Evolutionary conservation across 2,329 filamentous ascomycete genomes (phyloP).

Genomic region (Verticillium klebahnii): DNA sequence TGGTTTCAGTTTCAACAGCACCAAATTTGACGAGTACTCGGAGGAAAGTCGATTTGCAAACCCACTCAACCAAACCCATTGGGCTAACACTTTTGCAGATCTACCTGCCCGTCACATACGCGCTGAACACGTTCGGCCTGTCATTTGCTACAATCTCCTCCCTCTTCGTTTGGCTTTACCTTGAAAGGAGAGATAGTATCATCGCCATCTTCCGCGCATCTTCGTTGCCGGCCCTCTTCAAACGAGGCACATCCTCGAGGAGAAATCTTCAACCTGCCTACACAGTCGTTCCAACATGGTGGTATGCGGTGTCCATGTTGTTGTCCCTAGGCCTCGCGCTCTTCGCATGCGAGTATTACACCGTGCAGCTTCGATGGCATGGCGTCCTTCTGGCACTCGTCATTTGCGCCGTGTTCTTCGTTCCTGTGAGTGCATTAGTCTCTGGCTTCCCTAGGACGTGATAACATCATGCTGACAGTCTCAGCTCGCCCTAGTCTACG

Average conservation of each 20-base stretch:
- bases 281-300: conserved; percentile 16
- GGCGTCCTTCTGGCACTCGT: conserved; percentile 21
- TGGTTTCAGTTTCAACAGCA: conserved; percentile 35
- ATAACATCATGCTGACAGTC: conserved; percentile 51
- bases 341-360: conserved; percentile 24
- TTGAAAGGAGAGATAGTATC: conserved; percentile 23
- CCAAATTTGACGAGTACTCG: conserved; percentile 47
- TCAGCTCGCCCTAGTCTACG: conserved; percentile 26
- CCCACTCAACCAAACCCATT: not conserved
- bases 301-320: conserved; percentile 16
- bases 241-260: not conserved
- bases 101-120: conserved; percentile 39
- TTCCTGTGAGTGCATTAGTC: conserved; percentile 16
- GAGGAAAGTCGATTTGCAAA: conserved; percentile 26
- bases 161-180: conserved; percentile 24
- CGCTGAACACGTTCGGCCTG: conserved; percentile 45
- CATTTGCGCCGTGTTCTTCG: conserved; percentile 21
- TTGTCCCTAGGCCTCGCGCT: conserved; percentile 20
- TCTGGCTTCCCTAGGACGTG: too few relatives aligned
- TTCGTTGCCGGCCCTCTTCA: not conserved
- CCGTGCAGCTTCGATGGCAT: conserved; percentile 26
- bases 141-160: conserved; percentile 46
- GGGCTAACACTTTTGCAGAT: conserved; percentile 14
- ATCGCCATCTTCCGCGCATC: not conserved
- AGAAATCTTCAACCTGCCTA: conserved; percentile 12